Evolutionary conservation across 768 basidiomycete species (phyloP), one percentile per base, ranked within the genome.

Genomic region (Mycena polygramma): DNA sequence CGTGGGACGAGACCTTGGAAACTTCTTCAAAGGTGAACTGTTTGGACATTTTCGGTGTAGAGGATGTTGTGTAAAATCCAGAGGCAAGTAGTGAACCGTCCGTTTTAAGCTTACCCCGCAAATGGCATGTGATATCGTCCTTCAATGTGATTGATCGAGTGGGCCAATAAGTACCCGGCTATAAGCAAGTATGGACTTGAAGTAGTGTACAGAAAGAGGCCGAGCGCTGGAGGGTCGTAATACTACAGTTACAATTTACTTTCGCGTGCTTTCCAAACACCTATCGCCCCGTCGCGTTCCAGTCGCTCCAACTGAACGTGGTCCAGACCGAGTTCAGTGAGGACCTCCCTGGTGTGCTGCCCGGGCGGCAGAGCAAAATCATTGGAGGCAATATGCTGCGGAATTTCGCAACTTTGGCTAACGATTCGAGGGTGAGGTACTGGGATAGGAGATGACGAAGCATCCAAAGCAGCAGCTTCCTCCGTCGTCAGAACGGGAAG

Each of bases 11-110:
- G 57, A 92, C 92, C 84, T 91, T 88, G 54, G 87, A 85, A n/a
- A 94, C 92, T 72, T 94, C 91, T 63, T 93, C 91, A 65, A 88
- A 84, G 1, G 90, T 84, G 69, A 90, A 85, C 43, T 84, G 79
- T 77, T 83, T 85, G 37, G 82, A 72, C 71, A 81, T 78, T 62
- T 75, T 80, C 58, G 69, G 17, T 30, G 20, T 24, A 69, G 59
- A 49, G 48, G 41, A 2, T 41, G 39, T 11, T 2, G 11, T 41
- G 11, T 10, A 41, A 41, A 15, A 15, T 4, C 39, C 41, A 15
- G 41, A 30, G 30, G 30, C 30, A 30, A 30, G 30, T 30, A 30
- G 30, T 30, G 30, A 30, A 30, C 30, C 30, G 30, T 30, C 30
- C 30, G 30, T 30, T 30, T 30, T 30, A 30, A 30, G 30, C 30